A percentile compares a stretch with the other conserved stretches of the same genome.
Conservation (phyloP, 805 yeast species). For the Candida michaelii region DNA sequence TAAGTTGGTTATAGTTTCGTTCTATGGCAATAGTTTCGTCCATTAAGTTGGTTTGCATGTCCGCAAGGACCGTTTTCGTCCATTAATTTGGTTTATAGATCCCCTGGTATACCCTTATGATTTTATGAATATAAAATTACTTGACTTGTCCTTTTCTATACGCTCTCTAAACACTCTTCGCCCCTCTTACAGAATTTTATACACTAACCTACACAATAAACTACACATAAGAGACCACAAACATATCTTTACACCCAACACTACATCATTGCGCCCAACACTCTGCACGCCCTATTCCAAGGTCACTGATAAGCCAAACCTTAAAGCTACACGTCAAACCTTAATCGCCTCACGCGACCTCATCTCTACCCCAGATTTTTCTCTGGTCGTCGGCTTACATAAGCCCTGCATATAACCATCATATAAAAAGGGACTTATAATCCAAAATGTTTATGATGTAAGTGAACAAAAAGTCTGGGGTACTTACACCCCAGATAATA, state of each 20-base stretch:
- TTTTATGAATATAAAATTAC: slow-evolving; percentile 1
- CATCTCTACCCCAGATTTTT: background rate
- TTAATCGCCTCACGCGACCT: background rate
- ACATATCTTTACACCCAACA: too few relatives aligned
- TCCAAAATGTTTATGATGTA: too few relatives aligned
- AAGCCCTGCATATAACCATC: background rate
- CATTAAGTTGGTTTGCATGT: slow-evolving; percentile 4
- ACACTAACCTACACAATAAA: too few relatives aligned
- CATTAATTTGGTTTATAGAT: slow-evolving; percentile 8
- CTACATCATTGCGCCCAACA: too few relatives aligned
- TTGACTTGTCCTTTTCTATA: background rate
- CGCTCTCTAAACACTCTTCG: too few relatives aligned
- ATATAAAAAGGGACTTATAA: too few relatives aligned
- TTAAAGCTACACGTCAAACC: too few relatives aligned
- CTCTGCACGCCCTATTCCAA: too few relatives aligned
- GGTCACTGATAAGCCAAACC: too few relatives aligned
- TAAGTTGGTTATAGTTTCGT: slow-evolving; percentile 8
- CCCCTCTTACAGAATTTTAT: too few relatives aligned
- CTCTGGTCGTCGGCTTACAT: background rate
- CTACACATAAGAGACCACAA: too few relatives aligned
- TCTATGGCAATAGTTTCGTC: slow-evolving; percentile 2
- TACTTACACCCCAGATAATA: background rate
- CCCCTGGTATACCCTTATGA: background rate
- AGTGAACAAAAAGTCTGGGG: too few relatives aligned
- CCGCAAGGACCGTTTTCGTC: slow-evolving; percentile 8